Percentiles rank a stretch among this genome's conserved stretches.
Conservation (phyloP, 2,329 filamentous ascomycete genomes). For the Fusarium cicatricum region DNA sequence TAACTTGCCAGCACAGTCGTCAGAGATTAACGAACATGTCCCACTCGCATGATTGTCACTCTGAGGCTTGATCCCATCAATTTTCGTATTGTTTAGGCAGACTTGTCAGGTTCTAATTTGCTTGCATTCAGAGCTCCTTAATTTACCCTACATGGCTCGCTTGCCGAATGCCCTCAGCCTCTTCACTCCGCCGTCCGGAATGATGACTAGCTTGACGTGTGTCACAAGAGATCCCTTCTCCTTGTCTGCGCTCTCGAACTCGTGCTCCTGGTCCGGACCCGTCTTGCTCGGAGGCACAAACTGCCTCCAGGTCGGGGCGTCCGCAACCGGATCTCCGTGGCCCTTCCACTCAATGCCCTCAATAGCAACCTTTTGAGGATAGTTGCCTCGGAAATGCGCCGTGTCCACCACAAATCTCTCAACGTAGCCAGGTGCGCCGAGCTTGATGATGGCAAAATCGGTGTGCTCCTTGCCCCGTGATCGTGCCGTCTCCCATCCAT, state of each 20-base stretch:
- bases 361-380: constrained; percentile 78
- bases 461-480: constrained; percentile 75
- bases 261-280: constrained; percentile 76
- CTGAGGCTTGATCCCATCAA: background rate
- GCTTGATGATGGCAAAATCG: constrained; percentile 81
- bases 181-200: constrained; percentile 94
- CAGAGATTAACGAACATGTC: constrained; percentile 27
- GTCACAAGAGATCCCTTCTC: constrained; percentile 71
- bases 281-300: constrained; percentile 73
- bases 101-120: background rate
- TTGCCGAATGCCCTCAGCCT: constrained; percentile 67
- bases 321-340: constrained; percentile 62
- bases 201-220: constrained; percentile 90
- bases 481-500: constrained; percentile 86
- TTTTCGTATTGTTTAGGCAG: background rate
- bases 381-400: constrained; percentile 85
- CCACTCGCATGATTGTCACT: background rate
- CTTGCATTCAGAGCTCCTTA: constrained; percentile 4
- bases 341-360: constrained; percentile 66
- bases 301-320: constrained; percentile 70
- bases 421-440: constrained; percentile 72
- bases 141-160: constrained; percentile 38
- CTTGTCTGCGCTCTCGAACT: constrained; percentile 64
- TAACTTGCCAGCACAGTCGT: constrained; percentile 28
- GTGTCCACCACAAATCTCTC: constrained; percentile 79